A percentile compares a stretch with the other conserved stretches of the same genome.
Conservation (phyloP, 768 basidiomycete genomes). For the Tylopilus vinaceipallidus region DNA sequence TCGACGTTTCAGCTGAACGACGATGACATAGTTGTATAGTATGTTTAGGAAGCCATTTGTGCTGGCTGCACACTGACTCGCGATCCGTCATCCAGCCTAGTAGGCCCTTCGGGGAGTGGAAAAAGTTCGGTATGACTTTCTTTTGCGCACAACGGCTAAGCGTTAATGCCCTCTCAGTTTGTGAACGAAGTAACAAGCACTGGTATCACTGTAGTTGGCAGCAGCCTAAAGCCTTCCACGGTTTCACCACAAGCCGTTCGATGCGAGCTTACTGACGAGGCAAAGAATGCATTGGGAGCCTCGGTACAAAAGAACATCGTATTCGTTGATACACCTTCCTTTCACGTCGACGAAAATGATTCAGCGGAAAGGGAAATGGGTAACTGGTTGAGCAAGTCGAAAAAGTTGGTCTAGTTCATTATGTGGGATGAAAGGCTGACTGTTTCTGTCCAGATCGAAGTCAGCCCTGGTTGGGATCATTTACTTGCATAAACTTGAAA, state of each 20-base stretch:
- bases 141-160: not conserved
- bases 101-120: constrained; percentile 20
- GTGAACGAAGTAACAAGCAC: not conserved
- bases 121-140: constrained; percentile 17
- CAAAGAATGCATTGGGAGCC: not conserved
- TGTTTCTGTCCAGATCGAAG: too few species aligned
- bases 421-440: too few species aligned
- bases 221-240: not conserved
- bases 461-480: constrained; percentile 11
- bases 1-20: not conserved
- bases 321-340: constrained; percentile 24
- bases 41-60: not conserved
- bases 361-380: not conserved
- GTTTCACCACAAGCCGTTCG: constrained; percentile 7
- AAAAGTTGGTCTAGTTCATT: constrained; percentile 3
- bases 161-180: constrained; percentile 7
- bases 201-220: not conserved
- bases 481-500: constrained; percentile 16
- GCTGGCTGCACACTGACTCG: not conserved
- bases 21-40: constrained; percentile 23
- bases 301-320: constrained; percentile 7
- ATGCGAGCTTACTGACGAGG: constrained; percentile 2
- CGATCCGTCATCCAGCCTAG: constrained; percentile 3
- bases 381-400: constrained; percentile 9
- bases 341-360: not conserved